These are phyloP conservation scores for Cladophialophora exuberans DNA, from an alignment of 2,329 filamentous ascomycete species.

Conservation along the genomic window DNA sequence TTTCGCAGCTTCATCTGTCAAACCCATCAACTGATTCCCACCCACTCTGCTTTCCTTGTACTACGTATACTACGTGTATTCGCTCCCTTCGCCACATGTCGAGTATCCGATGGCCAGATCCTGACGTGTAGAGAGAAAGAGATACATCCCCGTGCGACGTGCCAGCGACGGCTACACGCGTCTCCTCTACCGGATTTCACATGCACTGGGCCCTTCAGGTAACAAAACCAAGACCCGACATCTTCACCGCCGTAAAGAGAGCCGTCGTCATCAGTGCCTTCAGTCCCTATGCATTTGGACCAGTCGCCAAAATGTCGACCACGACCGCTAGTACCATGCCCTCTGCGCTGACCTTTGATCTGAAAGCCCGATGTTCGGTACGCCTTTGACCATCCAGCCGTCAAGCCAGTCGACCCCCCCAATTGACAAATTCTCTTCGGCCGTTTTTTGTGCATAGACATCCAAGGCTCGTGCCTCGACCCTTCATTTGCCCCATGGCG, in stretches of 20 bases:
- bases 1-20: not conserved
- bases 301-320: conserved; percentile 29
- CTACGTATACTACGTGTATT: too few relatives aligned
- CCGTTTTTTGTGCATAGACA: conserved; percentile 62
- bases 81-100: conserved; percentile 1
- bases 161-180: conserved; percentile 11
- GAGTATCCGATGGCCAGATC: conserved; percentile 12
- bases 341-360: conserved; percentile 75
- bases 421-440: conserved; percentile 21
- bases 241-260: conserved; percentile 27
- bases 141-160: conserved; percentile 24
- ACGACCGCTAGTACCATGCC: conserved; percentile 24
- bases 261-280: conserved; percentile 4
- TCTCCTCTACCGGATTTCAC: conserved; percentile 18
- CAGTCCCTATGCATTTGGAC: conserved; percentile 27
- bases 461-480: conserved; percentile 91
- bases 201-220: conserved; percentile 23
- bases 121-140: conserved; percentile 12
- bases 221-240: conserved; percentile 23
- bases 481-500: conserved; percentile 86
- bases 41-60: conserved; percentile 1
- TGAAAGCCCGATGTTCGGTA: conserved; percentile 80
- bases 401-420: conserved; percentile 1
- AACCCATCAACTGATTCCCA: not conserved
- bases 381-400: conserved; percentile 42